A percentile compares a stretch with the other conserved stretches of the same genome.
These are phyloP conservation scores for Naganishia onofrii DNA, from an alignment of 768 basidiomycete species.

Conservation along the genomic window DNA sequence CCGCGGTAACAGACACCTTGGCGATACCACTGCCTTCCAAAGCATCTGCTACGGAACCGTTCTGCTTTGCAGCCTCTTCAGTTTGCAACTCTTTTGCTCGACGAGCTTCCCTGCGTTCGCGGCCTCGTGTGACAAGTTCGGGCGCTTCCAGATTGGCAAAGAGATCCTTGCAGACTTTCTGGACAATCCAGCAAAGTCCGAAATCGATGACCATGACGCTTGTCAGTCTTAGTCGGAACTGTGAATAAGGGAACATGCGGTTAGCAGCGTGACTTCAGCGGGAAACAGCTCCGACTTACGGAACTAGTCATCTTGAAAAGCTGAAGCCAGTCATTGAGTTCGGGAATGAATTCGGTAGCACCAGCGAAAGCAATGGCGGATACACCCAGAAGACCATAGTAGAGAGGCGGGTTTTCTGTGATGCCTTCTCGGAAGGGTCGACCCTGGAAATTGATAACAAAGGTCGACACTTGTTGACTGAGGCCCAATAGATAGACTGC, in stretches of 20 bases:
- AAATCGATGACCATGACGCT: constrained; percentile 83
- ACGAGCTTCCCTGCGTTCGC: constrained; percentile 69
- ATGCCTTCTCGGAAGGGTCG: constrained; percentile 98
- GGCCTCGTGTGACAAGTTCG: constrained; percentile 74
- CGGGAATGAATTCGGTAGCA: constrained; percentile 89
- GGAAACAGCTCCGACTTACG: constrained; percentile 57
- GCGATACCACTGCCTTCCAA: constrained; percentile 10
- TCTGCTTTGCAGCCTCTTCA: constrained; percentile 24
- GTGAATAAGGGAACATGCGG: background rate
- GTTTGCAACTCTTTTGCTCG: constrained; percentile 54
- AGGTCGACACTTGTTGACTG: constrained; percentile 97
- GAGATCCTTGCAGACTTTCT: constrained; percentile 73
- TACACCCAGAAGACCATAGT: constrained; percentile 86
- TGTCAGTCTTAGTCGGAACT: constrained; percentile 84
- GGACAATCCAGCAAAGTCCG: constrained; percentile 78
- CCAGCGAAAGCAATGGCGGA: constrained; percentile 88
- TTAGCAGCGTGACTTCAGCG: background rate
- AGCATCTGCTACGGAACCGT: constrained; percentile 22
- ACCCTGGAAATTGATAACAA: constrained; percentile 96
- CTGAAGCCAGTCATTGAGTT: constrained; percentile 93
- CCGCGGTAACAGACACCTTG: constrained; percentile 20
- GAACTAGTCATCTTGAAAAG: constrained; percentile 79
- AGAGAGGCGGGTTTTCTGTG: constrained; percentile 88
- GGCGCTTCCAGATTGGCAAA: constrained; percentile 88
- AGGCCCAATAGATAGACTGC: constrained; percentile 93